Percentiles rank a stretch among this genome's conserved stretches.
Conservation (phyloP, 108 stramenopile species). For the Aurantiochytrium sp. region DNA sequence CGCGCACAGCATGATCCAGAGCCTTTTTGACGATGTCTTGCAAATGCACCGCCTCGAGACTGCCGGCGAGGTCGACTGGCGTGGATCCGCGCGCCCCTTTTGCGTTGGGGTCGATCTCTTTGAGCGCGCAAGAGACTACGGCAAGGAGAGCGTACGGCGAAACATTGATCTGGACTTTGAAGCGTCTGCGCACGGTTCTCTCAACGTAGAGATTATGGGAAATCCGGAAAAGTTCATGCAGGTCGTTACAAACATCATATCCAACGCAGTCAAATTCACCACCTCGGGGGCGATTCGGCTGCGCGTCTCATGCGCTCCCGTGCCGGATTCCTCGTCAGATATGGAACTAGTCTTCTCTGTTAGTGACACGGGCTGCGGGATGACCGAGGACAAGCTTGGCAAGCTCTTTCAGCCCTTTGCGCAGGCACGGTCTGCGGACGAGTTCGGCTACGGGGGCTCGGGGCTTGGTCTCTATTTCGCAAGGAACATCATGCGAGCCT, state of each 20-base stretch:
- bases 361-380: constrained; percentile 32
- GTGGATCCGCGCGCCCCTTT: background rate
- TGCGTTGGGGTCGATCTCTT: background rate
- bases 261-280: constrained; percentile 61
- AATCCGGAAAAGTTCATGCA: constrained; percentile 38
- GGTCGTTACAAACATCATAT: constrained; percentile 51
- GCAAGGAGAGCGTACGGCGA: background rate
- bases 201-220: background rate
- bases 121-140: background rate
- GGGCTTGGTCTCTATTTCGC: constrained; percentile 22
- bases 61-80: background rate
- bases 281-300: constrained; percentile 7
- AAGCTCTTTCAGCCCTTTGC: constrained; percentile 32
- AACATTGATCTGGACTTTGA: background rate
- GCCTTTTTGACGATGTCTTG: background rate
- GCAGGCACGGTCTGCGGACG: background rate
- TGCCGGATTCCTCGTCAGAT: background rate
- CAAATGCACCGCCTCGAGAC: background rate
- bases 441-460: background rate
- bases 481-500: background rate
- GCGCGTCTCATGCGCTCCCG: background rate
- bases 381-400: constrained; percentile 22
- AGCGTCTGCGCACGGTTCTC: background rate
- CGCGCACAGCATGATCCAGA: background rate
- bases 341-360: constrained; percentile 24